Evolutionary conservation across 345 rosid species (phyloP), one percentile per base, ranked within the genome.

Genomic region (Odontarrhena argentea): DNA sequence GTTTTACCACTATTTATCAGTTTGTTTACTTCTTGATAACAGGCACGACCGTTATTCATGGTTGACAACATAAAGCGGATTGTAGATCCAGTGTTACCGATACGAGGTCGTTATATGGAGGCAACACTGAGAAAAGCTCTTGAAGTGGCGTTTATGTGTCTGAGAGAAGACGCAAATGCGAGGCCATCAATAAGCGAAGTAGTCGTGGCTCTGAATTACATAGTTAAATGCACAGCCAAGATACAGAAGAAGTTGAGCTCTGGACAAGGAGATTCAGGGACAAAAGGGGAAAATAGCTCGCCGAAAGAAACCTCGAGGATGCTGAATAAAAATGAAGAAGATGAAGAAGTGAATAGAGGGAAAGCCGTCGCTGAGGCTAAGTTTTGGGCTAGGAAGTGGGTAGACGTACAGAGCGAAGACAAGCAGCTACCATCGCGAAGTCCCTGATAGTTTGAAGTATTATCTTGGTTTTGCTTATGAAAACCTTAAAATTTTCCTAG

Each of bases 171-270:
- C 7, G 84, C 85, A 2, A 69, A 32, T 14, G 14, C 14, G 45
- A 84, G 94, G 1, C 97, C 96, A 67, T 12, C 70, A 5, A 76
- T 82, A 1, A 60, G 53, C 5, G 92, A 93, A 0, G 73, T 86
- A 43, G 79, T 82, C 62, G 28, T 5, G 0, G 88, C 92, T 48
- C 74, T 90, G 35, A 74, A 80, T 2, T 81, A 61, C 73, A 73
- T 90, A 58, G 55, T 73, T 11, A 52, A 80, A 45, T 73, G 50
- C 43, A 75, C 67, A 34, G 62, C 59, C 28, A 43, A 67, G 18
- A 65, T 69, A 0, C 40, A 65, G 13, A 60, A 43, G 63, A 45
- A 12, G 40, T 11, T 1, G 9, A 26, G 8, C 3, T 7, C 0
- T 43, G 74, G 57, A 25, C 1, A 7, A 38, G 56, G 18, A 14